A percentile compares a stretch with the other conserved stretches of the same genome.
Conservation (phyloP, 192 early-diverging fungal genomes). For the Mortierella hygrophila region DNA sequence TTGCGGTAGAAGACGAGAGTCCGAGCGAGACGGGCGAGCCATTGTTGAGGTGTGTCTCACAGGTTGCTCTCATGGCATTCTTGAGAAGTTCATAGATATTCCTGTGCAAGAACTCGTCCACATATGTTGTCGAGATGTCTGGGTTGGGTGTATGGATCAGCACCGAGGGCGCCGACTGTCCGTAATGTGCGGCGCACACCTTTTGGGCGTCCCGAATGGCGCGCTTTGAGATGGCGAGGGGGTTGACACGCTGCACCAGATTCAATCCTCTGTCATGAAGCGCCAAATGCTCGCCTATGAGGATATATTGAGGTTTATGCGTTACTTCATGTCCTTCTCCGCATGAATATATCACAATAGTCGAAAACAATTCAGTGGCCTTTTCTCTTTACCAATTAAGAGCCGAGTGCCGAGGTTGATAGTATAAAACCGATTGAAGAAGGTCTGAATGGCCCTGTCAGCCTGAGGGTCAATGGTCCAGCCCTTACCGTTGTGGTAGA, state of each 20-base stretch:
- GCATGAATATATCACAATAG: not conserved
- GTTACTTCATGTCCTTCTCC: not conserved
- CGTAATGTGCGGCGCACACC: conserved; percentile 64
- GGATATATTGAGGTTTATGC: not conserved
- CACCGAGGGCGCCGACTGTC: conserved; percentile 61
- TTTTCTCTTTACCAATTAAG: conserved; percentile 54
- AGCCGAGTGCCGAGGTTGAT: conserved; percentile 73
- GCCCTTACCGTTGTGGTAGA: conserved; percentile 59
- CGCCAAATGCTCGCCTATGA: conserved; percentile 64
- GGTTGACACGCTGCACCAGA: conserved; percentile 71
- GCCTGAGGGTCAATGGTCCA: conserved; percentile 61
- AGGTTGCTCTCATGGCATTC: conserved; percentile 68
- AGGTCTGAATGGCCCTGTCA: conserved; percentile 66
- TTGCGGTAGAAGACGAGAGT: conserved; percentile 17
- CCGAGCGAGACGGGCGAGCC: conserved; percentile 26
- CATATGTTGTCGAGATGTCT: conserved; percentile 66
- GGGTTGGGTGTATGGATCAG: conserved; percentile 67
- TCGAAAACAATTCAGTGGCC: too few species aligned
- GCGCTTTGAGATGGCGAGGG: conserved; percentile 63
- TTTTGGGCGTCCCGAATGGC: conserved; percentile 64
- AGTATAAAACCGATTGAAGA: conserved; percentile 73
- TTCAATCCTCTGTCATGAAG: conserved; percentile 69
- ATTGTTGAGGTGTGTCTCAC: conserved; percentile 57
- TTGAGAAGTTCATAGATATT: conserved; percentile 74
- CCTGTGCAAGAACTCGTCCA: conserved; percentile 70